Conservation (phyloP, 2,329 filamentous ascomycete species). For the Aspergillus sp. region DNA sequence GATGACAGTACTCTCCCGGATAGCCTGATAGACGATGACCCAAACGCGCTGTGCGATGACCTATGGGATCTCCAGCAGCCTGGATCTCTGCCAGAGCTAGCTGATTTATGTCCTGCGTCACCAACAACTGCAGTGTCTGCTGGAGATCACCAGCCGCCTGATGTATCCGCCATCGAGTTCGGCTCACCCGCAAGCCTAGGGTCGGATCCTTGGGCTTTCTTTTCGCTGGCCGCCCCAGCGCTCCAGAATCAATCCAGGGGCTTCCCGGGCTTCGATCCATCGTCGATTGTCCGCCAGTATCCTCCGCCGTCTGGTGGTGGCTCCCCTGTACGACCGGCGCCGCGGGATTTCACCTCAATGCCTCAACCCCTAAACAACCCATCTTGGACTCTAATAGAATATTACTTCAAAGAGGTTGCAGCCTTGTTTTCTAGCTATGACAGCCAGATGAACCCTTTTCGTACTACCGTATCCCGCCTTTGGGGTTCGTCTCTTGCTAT, state of each 20-base stretch:
- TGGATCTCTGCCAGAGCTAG: conserved; percentile 32
- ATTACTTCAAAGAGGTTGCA: conserved; percentile 65
- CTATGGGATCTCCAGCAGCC: conserved; percentile 32
- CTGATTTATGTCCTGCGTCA: conserved; percentile 31
- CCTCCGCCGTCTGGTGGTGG: conserved; percentile 23
- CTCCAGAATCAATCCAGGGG: conserved; percentile 17
- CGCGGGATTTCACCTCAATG: conserved; percentile 34
- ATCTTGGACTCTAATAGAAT: conserved; percentile 59
- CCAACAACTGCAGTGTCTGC: conserved; percentile 15
- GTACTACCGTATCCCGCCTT: conserved; percentile 57
- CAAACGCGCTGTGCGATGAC: conserved; percentile 27
- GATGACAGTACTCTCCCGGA: conserved; percentile 7
- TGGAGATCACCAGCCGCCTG: conserved; percentile 11
- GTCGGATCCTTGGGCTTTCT: conserved; percentile 24
- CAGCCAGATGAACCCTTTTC: conserved; percentile 61
- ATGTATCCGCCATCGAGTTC: conserved; percentile 20
- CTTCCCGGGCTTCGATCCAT: conserved; percentile 32
- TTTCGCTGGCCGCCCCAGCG: conserved; percentile 25
- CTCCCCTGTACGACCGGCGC: conserved; percentile 15
- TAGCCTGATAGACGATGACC: conserved; percentile 16
- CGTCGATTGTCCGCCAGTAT: conserved; percentile 34
- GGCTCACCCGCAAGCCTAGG: conserved; percentile 18
- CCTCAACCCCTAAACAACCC: conserved; percentile 46
- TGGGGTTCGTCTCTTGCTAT: conserved; percentile 61
- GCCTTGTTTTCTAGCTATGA: conserved; percentile 65